A percentile compares a stretch with the other conserved stretches of the same genome.
phyloP scores from a whole-genome alignment of 2,329 filamentous ascomycete species.

The Lachnum nothofagi region DNA sequence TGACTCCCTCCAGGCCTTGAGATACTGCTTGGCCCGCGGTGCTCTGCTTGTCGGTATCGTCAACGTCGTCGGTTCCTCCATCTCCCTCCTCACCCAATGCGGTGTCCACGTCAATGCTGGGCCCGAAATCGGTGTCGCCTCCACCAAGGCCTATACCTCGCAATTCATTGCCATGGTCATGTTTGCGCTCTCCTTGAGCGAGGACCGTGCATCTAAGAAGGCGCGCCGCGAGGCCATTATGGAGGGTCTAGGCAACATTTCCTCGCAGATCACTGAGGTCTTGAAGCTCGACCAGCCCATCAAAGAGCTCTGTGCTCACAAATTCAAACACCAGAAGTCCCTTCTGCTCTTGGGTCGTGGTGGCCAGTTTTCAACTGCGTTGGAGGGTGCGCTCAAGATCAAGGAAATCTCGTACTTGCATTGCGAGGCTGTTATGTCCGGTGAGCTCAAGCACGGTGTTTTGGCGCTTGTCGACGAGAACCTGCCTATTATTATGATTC shows the following conservation, averaged over 20 bases:
- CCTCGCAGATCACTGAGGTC: constrained; percentile 85
- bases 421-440: constrained; percentile 99
- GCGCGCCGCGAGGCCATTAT: constrained; percentile 93
- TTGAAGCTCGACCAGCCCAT: constrained; percentile 87
- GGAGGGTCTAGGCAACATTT: constrained; percentile 82
- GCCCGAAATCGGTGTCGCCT: constrained; percentile 97
- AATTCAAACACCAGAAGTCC: constrained; percentile 96
- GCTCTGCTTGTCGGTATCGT: constrained; percentile 96
- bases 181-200: constrained; percentile 93
- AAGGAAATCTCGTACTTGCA: constrained; percentile 99
- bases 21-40: constrained; percentile 96
- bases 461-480: constrained; percentile 96
- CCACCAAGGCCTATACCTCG: constrained; percentile 98
- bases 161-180: constrained; percentile 99
- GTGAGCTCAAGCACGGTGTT: constrained; percentile 98
- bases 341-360: constrained; percentile 89
- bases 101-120: constrained; percentile 99
- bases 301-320: constrained; percentile 88
- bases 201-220: constrained; percentile 93
- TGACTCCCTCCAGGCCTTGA: constrained; percentile 92
- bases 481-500: constrained; percentile 98
- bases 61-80: constrained; percentile 97
- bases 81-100: constrained; percentile 97
- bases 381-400: constrained; percentile 97
- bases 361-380: constrained; percentile 91